These are phyloP conservation scores for Kewa caespitosa DNA, from an alignment of 179 eudicot genomes.

Conservation along the genomic window DNA sequence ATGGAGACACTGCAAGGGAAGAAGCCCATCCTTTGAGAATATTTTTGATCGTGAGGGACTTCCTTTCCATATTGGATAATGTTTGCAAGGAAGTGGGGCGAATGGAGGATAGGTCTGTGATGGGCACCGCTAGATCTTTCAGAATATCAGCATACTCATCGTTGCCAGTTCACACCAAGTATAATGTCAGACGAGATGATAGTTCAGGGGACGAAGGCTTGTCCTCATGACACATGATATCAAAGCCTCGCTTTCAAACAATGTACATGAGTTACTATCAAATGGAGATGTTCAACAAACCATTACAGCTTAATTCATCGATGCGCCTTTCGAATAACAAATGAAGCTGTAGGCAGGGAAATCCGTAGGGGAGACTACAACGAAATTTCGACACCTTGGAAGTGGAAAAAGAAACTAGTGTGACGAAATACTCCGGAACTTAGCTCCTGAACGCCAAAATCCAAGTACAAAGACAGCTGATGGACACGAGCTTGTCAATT, in stretches of 20 bases:
- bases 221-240: slow-evolving; percentile 38
- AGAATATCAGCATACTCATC: slow-evolving; percentile 67
- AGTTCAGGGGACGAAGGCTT: slow-evolving; percentile 70
- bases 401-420: background rate
- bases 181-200: slow-evolving; percentile 38
- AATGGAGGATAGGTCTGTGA: slow-evolving; percentile 56
- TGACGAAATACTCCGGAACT: background rate
- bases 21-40: slow-evolving; percentile 89
- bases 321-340: background rate
- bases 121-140: slow-evolving; percentile 77
- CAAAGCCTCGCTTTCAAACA: slow-evolving; percentile 9
- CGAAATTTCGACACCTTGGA: background rate
- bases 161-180: slow-evolving; percentile 57
- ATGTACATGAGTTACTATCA: slow-evolving; percentile 12
- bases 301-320: background rate
- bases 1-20: slow-evolving; percentile 78
- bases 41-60: slow-evolving; percentile 84
- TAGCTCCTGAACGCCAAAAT: background rate
- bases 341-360: background rate
- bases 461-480: background rate
- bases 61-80: slow-evolving; percentile 60
- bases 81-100: slow-evolving; percentile 88
- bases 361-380: background rate
- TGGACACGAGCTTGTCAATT: slow-evolving; percentile 4
- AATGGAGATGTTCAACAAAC: background rate